Evolutionary conservation across 495 filamentous ascomycete genomes (phyloP), one percentile per base, ranked within the genome.

Genomic region (Schizothecium vesticola): DNA sequence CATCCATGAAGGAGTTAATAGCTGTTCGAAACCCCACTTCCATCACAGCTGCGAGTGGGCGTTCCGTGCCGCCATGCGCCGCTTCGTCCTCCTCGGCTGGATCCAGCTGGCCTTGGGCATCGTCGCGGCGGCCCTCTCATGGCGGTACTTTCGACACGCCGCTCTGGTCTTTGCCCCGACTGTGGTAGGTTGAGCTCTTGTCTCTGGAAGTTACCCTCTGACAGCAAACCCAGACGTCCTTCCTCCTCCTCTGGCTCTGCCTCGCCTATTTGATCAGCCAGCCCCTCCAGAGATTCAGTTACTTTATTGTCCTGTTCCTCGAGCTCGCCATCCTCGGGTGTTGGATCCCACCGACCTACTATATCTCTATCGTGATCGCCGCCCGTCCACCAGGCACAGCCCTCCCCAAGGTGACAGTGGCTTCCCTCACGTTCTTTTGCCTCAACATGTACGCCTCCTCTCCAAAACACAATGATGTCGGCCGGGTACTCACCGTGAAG

Each of bases 341-440:
- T 6, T 79, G 77, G 77, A 64, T 76, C 13, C 70, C 72, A 0
- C 74, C 77, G 4, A 62, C 78, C 19, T 75, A 74, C 51, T 57
- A 67, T 51, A 13, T 77, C 31, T 43, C 33, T 2, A 43, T 13
- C 33, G 33, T 7, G 16, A n/a, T 51, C 19, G 43, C 19, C 43
- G 43, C 2, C 6, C 16, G 2, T 19, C 43, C 43, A 7, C 19
- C 43, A 2, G 43, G 5, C 6, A 2, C 5, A n/a, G 6, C 7
- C 6, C 4, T n/a, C 16, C 43, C 43, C 6, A 19, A n/a, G 16
- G 2, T 6, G 7, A 51, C 43, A 4, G 19, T 8, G 43, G 43
- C 43, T 13, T 8, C 43, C 1, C 43, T 51, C 6, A 6, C n/a
- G 5, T n/a, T 51, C 2, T 19, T 51, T n/a, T n/a, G 16, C 19